phyloP scores from a whole-genome alignment of 768 basidiomycete genomes.

The Suillus occidentalis region DNA sequence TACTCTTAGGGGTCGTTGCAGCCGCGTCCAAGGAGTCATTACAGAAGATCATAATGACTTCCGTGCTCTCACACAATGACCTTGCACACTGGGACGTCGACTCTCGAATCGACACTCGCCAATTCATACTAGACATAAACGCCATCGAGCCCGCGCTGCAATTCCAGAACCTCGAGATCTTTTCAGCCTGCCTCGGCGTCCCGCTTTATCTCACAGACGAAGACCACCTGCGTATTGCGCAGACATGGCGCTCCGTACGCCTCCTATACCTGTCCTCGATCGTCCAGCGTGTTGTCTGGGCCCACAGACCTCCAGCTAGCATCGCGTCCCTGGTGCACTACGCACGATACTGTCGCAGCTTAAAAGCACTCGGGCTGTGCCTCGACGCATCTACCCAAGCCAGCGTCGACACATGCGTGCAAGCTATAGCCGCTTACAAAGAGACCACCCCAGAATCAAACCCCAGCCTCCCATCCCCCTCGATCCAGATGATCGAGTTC shows the following conservation, averaged over 20 bases:
- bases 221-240: background rate
- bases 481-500: conserved; percentile 1
- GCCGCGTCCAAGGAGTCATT: background rate
- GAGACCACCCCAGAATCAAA: background rate
- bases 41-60: background rate
- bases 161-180: background rate
- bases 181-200: conserved; percentile 2
- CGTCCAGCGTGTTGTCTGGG: background rate
- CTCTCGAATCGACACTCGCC: background rate
- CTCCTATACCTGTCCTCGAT: background rate
- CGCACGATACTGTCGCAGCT: background rate
- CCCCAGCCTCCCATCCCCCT: background rate
- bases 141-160: conserved; percentile 2
- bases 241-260: background rate
- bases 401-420: background rate
- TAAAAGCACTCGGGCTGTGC: background rate
- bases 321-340: background rate
- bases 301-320: background rate
- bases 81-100: background rate
- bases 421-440: background rate
- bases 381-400: conserved; percentile 1
- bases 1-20: background rate
- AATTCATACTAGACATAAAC: conserved; percentile 2
- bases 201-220: conserved; percentile 3
- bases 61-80: background rate